Evolutionary conservation across 208 protist species (phyloP).

Genomic region (Angomonas desouzai): DNA sequence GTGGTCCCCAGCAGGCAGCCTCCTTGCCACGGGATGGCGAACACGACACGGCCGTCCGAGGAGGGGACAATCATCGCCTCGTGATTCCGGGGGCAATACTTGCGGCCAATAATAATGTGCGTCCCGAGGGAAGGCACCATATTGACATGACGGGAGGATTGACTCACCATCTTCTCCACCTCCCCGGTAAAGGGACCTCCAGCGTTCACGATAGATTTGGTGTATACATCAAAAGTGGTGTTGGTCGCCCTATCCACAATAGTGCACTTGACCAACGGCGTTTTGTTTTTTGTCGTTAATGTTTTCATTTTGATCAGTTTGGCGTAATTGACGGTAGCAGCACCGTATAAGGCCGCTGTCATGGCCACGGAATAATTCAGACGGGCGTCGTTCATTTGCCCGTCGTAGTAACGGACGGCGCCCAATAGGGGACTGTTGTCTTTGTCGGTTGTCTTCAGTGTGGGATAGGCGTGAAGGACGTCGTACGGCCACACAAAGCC

Average conservation of each 20-base stretch:
- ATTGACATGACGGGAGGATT: constrained; percentile 29
- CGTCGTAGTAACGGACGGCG: constrained; percentile 93
- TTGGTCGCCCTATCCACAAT: constrained; percentile 75
- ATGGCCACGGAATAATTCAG: constrained; percentile 92
- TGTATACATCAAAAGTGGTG: constrained; percentile 68
- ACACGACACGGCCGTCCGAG: constrained; percentile 92
- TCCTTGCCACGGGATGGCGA: constrained; percentile 91
- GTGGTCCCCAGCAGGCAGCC: constrained; percentile 94
- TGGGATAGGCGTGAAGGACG: constrained; percentile 75
- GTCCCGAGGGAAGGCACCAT: constrained; percentile 78
- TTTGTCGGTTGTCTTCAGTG: constrained; percentile 43
- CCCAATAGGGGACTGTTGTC: constrained; percentile 77
- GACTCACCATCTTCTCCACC: constrained; percentile 77
- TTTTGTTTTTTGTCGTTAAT: constrained; percentile 43
- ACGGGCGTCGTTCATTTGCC: constrained; percentile 96
- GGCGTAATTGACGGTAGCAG: constrained; percentile 93
- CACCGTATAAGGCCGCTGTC: constrained; percentile 89
- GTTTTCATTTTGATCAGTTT: constrained; percentile 60
- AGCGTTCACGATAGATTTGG: constrained; percentile 89
- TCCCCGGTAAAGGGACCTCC: constrained; percentile 81
- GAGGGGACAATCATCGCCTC: constrained; percentile 87
- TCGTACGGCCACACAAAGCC: constrained; percentile 79
- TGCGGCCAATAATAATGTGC: constrained; percentile 82
- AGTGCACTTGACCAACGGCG: constrained; percentile 63
- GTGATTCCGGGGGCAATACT: constrained; percentile 70